Base-by-base conservation (phyloP, 176 grass and related monocot genomes). In the Paspalum vaginatum region DNA sequence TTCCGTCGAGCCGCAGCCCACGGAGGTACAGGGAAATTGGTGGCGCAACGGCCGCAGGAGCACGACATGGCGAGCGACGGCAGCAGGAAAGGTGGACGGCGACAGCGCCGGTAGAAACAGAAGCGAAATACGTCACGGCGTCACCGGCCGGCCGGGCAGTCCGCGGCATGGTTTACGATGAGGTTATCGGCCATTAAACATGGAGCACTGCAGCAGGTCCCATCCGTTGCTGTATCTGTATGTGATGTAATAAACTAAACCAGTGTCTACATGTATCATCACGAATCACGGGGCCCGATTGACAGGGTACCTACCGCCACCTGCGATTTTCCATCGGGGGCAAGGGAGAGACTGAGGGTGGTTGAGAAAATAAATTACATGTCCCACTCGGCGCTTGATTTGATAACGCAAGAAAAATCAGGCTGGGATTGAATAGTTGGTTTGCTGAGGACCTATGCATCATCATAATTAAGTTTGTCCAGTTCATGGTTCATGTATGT, bases 271-370 rank as follows among this genome's bases (percentile, higher is more conserved):
- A 72, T 72, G 16, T 43, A 65, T 51, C 26, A 6, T 42, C 75
- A 75, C 12, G 46, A 70, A 63, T 76, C 70, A 62, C 70, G 54
- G 62, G 45, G 39, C 13, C 63, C 45, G 13, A 84, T 84, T 69
- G 81, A 88, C 81, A 75, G 70, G 69, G 1, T 20, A 88, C 87
- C 81, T 76, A 88, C 69, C 81, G 12, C 74, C 61, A 9, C 58
- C 70, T 21, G 5, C 5, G 11, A 17, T 73, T 26, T 66, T 51
- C 61, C 27, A 41, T 37, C 44, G 43, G 49, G 70, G 62, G 46
- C 49, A 39, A 8, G 18, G 24, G 14, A 18, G 40, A 13, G 72
- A 25, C 32, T 3, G 32, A 32, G 32, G 25, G 17, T 24, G 50
- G 49, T 56, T 25, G 49, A 1, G 50, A 4, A 42, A 40, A 49